Base-by-base conservation (phyloP, 352 stramenopile species). In the Phytophthora kernoviae region DNA sequence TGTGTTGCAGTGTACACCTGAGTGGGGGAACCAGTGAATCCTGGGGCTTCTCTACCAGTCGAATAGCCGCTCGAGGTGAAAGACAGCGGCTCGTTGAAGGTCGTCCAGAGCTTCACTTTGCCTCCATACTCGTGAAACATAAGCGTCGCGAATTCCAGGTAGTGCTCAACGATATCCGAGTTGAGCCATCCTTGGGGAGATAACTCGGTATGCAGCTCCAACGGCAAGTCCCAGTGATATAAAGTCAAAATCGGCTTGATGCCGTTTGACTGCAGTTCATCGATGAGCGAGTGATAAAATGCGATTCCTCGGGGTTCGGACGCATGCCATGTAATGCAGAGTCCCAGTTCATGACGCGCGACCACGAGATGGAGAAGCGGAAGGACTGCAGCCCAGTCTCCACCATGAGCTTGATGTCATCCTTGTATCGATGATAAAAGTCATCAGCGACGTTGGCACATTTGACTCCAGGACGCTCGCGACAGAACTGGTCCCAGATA, bases 141-240 rank as follows among this genome's bases (percentile, higher is more conserved):
- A 22, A 97, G 68, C 34, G 83, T 66, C 7, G 92, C 87, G 68
- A 96, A 98, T 20, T 93, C 66, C 15, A 77, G 70, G 68, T 90
- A 96, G 33, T 84, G 64, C 20, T 69, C 40, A 14, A 90, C 65
- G 32, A 90, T 84, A 2, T 65, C 70, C 1, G 11, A 14, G 49
- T 77, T 79, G 20, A 90, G 53, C 72, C 73, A 90, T 77, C 88
- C 47, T 40, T 48, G 69, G 0, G 45, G n/a, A 1, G 49, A 51
- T 44, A 89, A 84, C 43, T 82, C 70, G 24, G 85, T 73, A 48
- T 96, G 62, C 11, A 98, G 55, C 27, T 58, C 52, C 37, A 93
- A 64, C n/a, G 94, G 94, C 20, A 98, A 54, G 70, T 98, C 92
- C 92, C 92, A 98, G 67, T 98, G 93, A 63, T 96, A 97, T 5